phyloP scores from a whole-genome alignment of 2,329 filamentous ascomycete genomes.

The Pyrenophora seminiperda region DNA sequence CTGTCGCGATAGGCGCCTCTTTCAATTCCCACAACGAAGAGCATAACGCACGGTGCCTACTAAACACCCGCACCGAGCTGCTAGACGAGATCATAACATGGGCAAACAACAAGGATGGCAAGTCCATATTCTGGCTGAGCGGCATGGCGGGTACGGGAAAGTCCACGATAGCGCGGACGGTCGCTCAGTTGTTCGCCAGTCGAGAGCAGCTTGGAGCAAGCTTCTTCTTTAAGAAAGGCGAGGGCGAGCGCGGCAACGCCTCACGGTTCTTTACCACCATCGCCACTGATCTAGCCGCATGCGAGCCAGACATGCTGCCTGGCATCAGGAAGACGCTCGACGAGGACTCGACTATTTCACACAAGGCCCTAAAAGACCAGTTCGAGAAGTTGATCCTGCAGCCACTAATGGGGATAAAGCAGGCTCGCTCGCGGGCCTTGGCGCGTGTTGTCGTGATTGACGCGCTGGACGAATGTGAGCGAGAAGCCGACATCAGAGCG shows the following conservation, averaged over 20 bases:
- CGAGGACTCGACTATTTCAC: slow-evolving; percentile 10
- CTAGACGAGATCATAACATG: slow-evolving; percentile 29
- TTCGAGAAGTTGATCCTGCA: slow-evolving; percentile 15
- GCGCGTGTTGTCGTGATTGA: slow-evolving; percentile 22
- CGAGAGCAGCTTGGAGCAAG: slow-evolving; percentile 13
- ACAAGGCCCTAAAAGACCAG: slow-evolving; percentile 10
- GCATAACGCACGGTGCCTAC: slow-evolving; percentile 27
- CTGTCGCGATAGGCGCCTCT: slow-evolving; percentile 20
- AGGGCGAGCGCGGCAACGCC: slow-evolving; percentile 17
- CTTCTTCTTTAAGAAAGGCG: slow-evolving; percentile 22
- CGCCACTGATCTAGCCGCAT: slow-evolving; percentile 17
- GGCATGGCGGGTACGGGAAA: slow-evolving; percentile 18
- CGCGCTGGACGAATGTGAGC: slow-evolving; percentile 43
- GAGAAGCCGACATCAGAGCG: slow-evolving; percentile 14
- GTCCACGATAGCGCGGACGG: slow-evolving; percentile 24
- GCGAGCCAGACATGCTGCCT: slow-evolving; percentile 12
- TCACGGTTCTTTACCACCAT: slow-evolving; percentile 24
- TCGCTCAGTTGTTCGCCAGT: slow-evolving; percentile 21
- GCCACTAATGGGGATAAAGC: slow-evolving; percentile 4
- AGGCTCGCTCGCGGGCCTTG: not conserved
- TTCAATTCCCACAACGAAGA: slow-evolving; percentile 23
- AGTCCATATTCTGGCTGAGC: slow-evolving; percentile 41
- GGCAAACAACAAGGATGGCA: slow-evolving; percentile 19
- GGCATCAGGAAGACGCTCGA: slow-evolving; percentile 20
- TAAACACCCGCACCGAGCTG: slow-evolving; percentile 31